Percentiles rank a stretch among this genome's conserved stretches.
Evolutionary conservation across 1,139 yeast species (phyloP).

Genomic region (Suhomyces kunorum): DNA sequence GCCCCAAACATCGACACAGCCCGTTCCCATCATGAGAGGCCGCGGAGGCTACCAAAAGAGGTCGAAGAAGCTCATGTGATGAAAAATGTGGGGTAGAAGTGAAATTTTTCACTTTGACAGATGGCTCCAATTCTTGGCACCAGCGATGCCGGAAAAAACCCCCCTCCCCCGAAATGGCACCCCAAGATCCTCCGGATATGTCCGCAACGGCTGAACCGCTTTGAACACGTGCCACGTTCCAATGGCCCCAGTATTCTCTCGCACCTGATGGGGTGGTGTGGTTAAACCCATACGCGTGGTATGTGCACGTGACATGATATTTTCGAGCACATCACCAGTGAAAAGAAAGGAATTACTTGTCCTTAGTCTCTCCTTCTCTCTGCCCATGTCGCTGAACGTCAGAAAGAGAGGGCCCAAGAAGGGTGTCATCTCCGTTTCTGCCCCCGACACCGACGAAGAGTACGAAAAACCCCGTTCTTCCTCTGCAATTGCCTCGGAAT

Average conservation of each 20-base stretch:
- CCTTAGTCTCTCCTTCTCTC: background rate
- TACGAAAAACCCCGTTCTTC: conserved; percentile 7
- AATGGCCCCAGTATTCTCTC: background rate
- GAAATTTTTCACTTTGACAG: background rate
- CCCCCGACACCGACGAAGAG: conserved; percentile 7
- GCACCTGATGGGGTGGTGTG: background rate
- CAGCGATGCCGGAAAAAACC: too few species aligned
- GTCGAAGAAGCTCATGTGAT: conserved; percentile 36
- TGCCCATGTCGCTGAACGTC: conserved; percentile 27
- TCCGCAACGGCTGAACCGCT: too few species aligned
- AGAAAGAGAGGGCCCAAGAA: conserved; percentile 29
- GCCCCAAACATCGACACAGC: conserved; percentile 13
- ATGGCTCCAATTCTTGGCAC: too few species aligned
- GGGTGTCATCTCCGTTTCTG: conserved; percentile 7
- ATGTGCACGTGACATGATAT: conserved; percentile 2
- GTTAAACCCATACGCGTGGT: background rate
- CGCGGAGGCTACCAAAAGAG: conserved; percentile 55
- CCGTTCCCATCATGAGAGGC: conserved; percentile 43
- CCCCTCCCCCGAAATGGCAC: too few species aligned
- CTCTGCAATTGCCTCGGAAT: conserved; percentile 21
- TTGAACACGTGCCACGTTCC: too few species aligned
- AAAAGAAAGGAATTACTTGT: too few species aligned
- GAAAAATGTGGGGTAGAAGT: background rate
- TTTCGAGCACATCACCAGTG: conserved; percentile 5
- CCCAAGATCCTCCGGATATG: too few species aligned